phyloP scores from a whole-genome alignment of 805 yeast genomes.

The Kodamaea lidongshanica region DNA sequence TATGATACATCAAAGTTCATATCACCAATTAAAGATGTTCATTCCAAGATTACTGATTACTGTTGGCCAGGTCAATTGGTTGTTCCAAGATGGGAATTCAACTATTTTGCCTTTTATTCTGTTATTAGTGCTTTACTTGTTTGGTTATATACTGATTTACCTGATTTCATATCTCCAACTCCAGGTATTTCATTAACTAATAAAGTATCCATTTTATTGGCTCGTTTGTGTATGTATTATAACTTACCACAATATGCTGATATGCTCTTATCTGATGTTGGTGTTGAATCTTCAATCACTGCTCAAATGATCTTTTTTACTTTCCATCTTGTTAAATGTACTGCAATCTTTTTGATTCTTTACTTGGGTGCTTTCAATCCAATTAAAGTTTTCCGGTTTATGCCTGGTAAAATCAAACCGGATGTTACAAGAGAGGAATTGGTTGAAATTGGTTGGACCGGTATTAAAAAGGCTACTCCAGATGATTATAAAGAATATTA shows the following conservation, averaged over 20 bases:
- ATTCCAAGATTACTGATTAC: slow-evolving; percentile 50
- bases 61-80: slow-evolving; percentile 90
- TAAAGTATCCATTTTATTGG: slow-evolving; percentile 31
- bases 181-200: slow-evolving; percentile 83
- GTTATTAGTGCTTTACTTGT: slow-evolving; percentile 37
- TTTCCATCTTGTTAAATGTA: slow-evolving; percentile 62
- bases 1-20: slow-evolving; percentile 49
- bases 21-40: slow-evolving; percentile 38
- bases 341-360: slow-evolving; percentile 50
- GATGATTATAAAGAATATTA: slow-evolving; percentile 66
- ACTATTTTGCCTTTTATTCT: slow-evolving; percentile 37
- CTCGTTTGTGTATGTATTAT: slow-evolving; percentile 22
- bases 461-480: slow-evolving; percentile 65
- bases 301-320: slow-evolving; percentile 66
- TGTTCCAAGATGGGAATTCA: slow-evolving; percentile 61
- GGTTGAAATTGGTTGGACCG: slow-evolving; percentile 86
- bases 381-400: slow-evolving; percentile 28
- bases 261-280: slow-evolving; percentile 45
- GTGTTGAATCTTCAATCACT: slow-evolving; percentile 29
- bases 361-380: slow-evolving; percentile 80
- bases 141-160: slow-evolving; percentile 94
- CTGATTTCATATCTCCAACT: slow-evolving; percentile 83
- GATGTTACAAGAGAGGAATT: slow-evolving; percentile 50
- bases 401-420: slow-evolving; percentile 21
- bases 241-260: slow-evolving; percentile 40